Conservation (phyloP, 148 eudicot species). For the Agrostemma githago region DNA sequence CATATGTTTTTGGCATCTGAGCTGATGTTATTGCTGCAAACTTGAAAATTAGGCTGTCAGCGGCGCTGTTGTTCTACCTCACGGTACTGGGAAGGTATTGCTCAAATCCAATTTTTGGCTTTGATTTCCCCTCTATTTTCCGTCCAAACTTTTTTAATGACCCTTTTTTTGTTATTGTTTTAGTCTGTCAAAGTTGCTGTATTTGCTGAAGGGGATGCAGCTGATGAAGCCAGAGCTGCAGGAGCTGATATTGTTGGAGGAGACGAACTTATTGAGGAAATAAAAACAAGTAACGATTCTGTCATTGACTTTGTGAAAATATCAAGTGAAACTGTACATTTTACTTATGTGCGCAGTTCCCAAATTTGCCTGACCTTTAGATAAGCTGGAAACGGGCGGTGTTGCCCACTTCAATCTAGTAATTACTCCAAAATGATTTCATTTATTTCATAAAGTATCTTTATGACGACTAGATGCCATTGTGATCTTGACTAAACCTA, state of each 20-base stretch:
- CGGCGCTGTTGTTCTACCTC: constrained; percentile 77
- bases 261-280: constrained; percentile 68
- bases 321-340: background rate
- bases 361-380: background rate
- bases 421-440: background rate
- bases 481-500: too few relatives aligned
- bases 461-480: background rate
- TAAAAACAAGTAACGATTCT: constrained; percentile 46
- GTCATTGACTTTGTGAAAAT: constrained; percentile 2
- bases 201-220: constrained; percentile 92
- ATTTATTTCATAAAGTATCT: too few relatives aligned
- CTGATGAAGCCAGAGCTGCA: constrained; percentile 94
- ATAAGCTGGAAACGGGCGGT: constrained; percentile 1
- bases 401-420: background rate
- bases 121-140: too few relatives aligned
- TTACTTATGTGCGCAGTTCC: background rate
- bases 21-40: constrained; percentile 17
- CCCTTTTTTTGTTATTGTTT: background rate
- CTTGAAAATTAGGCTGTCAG: constrained; percentile 68
- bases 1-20: background rate
- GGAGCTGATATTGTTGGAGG: constrained; percentile 96
- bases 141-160: background rate
- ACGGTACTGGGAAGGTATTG: constrained; percentile 87
- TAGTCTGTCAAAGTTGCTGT: constrained; percentile 66
- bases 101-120: background rate